Conservation (phyloP, 108 stramenopile genomes). For the Nitzschia putrida region DNA sequence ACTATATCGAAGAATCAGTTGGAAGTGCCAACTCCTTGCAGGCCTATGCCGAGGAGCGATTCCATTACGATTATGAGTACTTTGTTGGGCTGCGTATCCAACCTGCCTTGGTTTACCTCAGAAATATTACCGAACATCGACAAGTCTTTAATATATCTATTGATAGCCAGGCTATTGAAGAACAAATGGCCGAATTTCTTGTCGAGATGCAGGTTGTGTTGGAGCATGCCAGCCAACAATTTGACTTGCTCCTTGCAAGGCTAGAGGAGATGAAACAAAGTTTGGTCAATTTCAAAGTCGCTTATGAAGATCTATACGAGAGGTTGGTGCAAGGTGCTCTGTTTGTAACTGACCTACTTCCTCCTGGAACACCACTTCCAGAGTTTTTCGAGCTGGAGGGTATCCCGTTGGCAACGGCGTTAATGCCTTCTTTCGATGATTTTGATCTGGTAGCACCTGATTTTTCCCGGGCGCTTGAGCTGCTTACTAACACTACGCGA, state of each 20-base stretch:
- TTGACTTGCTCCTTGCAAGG: conserved; percentile 16
- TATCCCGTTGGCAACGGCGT: conserved; percentile 22
- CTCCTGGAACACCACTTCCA: conserved; percentile 35
- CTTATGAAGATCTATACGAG: conserved; percentile 29
- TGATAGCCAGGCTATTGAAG: not conserved
- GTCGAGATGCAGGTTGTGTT: conserved; percentile 7
- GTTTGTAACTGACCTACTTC: conserved; percentile 40
- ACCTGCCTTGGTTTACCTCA: conserved; percentile 28
- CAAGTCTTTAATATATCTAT: conserved; percentile 1
- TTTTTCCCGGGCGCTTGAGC: not conserved
- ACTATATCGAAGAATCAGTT: conserved; percentile 14
- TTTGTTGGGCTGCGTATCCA: conserved; percentile 36
- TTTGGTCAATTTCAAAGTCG: conserved; percentile 20
- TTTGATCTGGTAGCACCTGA: conserved; percentile 3
- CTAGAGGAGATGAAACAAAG: conserved; percentile 21
- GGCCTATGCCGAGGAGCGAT: conserved; percentile 32
- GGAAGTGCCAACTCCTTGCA: conserved; percentile 3
- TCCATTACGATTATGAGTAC: conserved; percentile 46
- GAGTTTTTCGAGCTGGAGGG: conserved; percentile 34
- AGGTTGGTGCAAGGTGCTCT: conserved; percentile 24
- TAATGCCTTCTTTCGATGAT: conserved; percentile 27
- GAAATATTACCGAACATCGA: not conserved
- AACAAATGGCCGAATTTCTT: conserved; percentile 7
- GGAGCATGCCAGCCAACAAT: conserved; percentile 22
- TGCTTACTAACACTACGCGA: conserved; percentile 1